Evolutionary conservation across 345 rosid species (phyloP), one percentile per base, ranked within the genome.

Genomic region (Acer campestre): DNA sequence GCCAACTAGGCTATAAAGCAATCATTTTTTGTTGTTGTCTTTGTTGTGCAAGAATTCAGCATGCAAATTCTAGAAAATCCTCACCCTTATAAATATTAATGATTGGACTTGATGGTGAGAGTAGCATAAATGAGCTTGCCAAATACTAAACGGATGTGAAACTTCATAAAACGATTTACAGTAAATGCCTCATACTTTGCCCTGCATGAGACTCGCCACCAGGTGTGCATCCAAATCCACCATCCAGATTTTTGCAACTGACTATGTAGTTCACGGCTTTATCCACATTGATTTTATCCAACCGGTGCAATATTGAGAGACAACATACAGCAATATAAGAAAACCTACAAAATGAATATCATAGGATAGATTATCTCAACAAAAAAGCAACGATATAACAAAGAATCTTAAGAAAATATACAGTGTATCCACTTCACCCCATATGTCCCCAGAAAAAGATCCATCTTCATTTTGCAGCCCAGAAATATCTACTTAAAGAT

Each of bases 361-460:
- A 40, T 76, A 44, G 42, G 44, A 68, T n/a, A 83, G 42, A 72
- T 62, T 64, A 48, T 25, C 23, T 59, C 18, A 53, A 48, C 13
- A 44, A 59, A 68, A 23, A 51, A 16, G 7, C 40, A 79, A 51
- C 35, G 66, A 70, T 63, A 71, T 64, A 78, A 76, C 8, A 77
- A 27, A 62, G 10, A 62, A 46, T 58, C 12, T n/a, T n/a, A 70
- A 59, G 22, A 69, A 75, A 82, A 17, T 75, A 71, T 76, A 96
- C 98, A 98, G 81, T 22, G 97, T 84, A 83, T 96, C 99, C 75
- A 92, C 89, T 88, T 96, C 99, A 51, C 98, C 99, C 98, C 98
- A 96, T 17, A 84, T 86, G 75, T 96, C 99, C 61, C 99, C 98
- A 1, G 94, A 85, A 84, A 96, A 93, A 61, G 99, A 96, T 64